Percentiles rank a stretch among this genome's conserved stretches.
phyloP scores from a whole-genome alignment of 805 yeast species.

The Yarrowia hollandica region DNA sequence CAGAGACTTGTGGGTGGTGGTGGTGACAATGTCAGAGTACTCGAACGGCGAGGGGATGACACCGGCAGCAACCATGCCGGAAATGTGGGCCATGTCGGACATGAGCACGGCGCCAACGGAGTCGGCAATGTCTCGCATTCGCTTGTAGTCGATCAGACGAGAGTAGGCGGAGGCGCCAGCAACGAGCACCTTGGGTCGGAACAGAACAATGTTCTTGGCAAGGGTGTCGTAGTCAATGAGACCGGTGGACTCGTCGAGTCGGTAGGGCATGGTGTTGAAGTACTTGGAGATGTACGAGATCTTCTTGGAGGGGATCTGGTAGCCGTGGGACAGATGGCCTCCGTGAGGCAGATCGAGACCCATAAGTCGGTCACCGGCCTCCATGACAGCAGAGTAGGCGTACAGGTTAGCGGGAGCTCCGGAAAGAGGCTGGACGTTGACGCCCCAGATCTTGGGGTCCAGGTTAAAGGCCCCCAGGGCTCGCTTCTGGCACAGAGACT shows the following conservation, averaged over 20 bases:
- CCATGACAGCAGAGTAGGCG: slow-evolving; percentile 84
- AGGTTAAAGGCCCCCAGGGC: slow-evolving; percentile 82
- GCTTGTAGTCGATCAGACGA: slow-evolving; percentile 82
- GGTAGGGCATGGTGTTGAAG: slow-evolving; percentile 97
- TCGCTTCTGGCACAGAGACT: slow-evolving; percentile 83
- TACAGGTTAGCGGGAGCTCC: slow-evolving; percentile 97
- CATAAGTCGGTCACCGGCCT: slow-evolving; percentile 91
- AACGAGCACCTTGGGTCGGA: slow-evolving; percentile 91
- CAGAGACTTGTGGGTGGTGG: slow-evolving; percentile 95
- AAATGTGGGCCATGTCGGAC: slow-evolving; percentile 97
- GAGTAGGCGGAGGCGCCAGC: slow-evolving; percentile 98
- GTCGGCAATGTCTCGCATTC: slow-evolving; percentile 89
- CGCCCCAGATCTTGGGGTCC: slow-evolving; percentile 89
- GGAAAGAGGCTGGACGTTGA: slow-evolving; percentile 90
- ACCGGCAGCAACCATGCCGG: slow-evolving; percentile 94
- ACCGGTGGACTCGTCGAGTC: slow-evolving; percentile 83
- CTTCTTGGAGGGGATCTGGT: slow-evolving; percentile 86
- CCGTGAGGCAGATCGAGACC: slow-evolving; percentile 98
- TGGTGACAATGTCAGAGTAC: slow-evolving; percentile 92
- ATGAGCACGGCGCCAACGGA: slow-evolving; percentile 89
- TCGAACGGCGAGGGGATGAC: slow-evolving; percentile 92
- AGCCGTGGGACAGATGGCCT: slow-evolving; percentile 97
- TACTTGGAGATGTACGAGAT: slow-evolving; percentile 90
- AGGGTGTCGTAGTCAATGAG: slow-evolving; percentile 87
- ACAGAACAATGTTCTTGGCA: slow-evolving; percentile 76